phyloP scores from a whole-genome alignment of 495 filamentous ascomycete species.

The Penicillium ucsense region DNA sequence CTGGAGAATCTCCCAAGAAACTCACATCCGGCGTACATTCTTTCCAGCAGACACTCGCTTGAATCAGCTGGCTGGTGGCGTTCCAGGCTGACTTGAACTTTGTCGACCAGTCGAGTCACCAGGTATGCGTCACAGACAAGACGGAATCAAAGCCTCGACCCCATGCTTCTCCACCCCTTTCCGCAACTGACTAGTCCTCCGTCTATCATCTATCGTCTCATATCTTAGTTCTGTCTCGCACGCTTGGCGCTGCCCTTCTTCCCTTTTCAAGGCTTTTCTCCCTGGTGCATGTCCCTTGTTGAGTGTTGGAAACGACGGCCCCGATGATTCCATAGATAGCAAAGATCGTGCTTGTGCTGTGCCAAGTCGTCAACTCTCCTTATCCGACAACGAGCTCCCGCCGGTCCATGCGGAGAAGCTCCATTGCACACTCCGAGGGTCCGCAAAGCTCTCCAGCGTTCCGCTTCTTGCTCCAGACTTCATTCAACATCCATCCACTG shows the following conservation, averaged over 20 bases:
- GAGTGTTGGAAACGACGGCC: too few species aligned
- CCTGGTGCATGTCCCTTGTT: slow-evolving; percentile 14
- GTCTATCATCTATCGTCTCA: slow-evolving; percentile 7
- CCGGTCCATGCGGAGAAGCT: slow-evolving; percentile 39
- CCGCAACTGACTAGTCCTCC: slow-evolving; percentile 1
- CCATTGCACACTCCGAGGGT: slow-evolving; percentile 20
- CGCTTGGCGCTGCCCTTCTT: too few species aligned
- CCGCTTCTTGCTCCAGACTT: slow-evolving; percentile 6
- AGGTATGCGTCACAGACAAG: slow-evolving; percentile 21
- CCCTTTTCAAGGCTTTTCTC: too few species aligned
- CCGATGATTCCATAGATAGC: slow-evolving; percentile 10
- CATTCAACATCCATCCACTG: slow-evolving; percentile 3
- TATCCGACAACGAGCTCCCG: slow-evolving; percentile 2
- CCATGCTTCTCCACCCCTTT: slow-evolving; percentile 2
- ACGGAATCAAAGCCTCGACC: neutral
- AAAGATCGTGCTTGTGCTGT: slow-evolving; percentile 21
- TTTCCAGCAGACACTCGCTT: neutral
- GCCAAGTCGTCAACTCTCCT: slow-evolving; percentile 2
- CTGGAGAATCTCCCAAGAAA: neutral
- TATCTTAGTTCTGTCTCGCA: neutral
- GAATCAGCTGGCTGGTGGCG: slow-evolving; percentile 12
- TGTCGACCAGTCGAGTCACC: slow-evolving; percentile 20
- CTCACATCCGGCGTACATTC: neutral
- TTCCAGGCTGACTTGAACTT: slow-evolving; percentile 13
- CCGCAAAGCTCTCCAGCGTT: slow-evolving; percentile 7